Evolutionary conservation across 2,329 filamentous ascomycete genomes (phyloP).

Genomic region (Ustilaginoidea virens): DNA sequence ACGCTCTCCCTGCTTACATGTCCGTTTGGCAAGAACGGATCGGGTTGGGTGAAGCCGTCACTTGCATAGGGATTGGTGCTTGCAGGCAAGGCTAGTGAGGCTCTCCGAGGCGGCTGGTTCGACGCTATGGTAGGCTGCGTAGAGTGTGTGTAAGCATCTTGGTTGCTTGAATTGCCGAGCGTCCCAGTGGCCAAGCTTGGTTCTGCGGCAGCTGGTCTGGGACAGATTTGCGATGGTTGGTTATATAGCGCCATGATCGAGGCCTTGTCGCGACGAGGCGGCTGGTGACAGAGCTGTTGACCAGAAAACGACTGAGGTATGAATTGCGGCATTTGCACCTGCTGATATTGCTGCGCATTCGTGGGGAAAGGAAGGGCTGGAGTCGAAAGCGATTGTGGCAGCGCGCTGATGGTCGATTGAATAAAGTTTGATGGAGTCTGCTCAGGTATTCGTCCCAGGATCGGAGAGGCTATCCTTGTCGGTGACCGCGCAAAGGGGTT

Average conservation of each 20-base stretch:
- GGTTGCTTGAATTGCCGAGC: slow-evolving; percentile 15
- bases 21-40: slow-evolving; percentile 22
- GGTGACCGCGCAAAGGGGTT: slow-evolving; percentile 36
- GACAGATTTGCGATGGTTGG: slow-evolving; percentile 36
- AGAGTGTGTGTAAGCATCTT: slow-evolving; percentile 10
- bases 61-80: slow-evolving; percentile 44
- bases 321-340: slow-evolving; percentile 10
- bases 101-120: slow-evolving; percentile 12
- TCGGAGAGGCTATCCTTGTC: slow-evolving; percentile 32
- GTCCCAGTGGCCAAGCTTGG: slow-evolving; percentile 13
- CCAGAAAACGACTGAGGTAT: too few species aligned
- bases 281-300: slow-evolving; percentile 7
- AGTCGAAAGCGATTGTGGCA: slow-evolving; percentile 15
- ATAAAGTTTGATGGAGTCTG: slow-evolving; percentile 30
- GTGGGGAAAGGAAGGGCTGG: slow-evolving; percentile 23
- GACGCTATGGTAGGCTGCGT: slow-evolving; percentile 13
- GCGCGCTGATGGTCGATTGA: slow-evolving; percentile 24
- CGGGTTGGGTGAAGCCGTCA: slow-evolving; percentile 19
- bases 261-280: slow-evolving; percentile 46
- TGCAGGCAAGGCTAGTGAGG: slow-evolving; percentile 20
- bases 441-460: slow-evolving; percentile 36
- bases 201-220: slow-evolving; percentile 17
- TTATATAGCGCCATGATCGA: slow-evolving; percentile 65
- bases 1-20: slow-evolving; percentile 53
- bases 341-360: slow-evolving; percentile 12